Conservation (phyloP, 2,329 filamentous ascomycete genomes). For the Ophiosphaerella korrae region DNA sequence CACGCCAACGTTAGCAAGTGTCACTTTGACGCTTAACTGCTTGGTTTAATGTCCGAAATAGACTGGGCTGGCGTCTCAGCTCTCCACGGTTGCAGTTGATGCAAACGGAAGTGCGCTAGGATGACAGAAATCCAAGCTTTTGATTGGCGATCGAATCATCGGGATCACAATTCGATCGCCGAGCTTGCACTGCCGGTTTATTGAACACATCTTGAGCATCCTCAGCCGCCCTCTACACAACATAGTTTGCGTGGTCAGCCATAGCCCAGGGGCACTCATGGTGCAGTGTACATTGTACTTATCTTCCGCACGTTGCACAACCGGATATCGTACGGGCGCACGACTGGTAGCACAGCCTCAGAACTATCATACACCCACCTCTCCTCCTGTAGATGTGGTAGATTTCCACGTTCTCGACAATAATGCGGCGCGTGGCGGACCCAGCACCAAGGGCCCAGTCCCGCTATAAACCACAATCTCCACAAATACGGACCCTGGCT, state of each 20-base stretch:
- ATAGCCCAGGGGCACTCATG: neutral
- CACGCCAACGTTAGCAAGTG: too few relatives aligned
- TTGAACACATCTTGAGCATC: neutral
- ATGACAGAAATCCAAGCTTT: constrained; percentile 13
- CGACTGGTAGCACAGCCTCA: neutral
- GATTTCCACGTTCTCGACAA: too few relatives aligned
- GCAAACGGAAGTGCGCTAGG: neutral
- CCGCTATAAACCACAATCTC: too few relatives aligned
- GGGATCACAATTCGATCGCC: too few relatives aligned
- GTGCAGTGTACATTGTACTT: neutral
- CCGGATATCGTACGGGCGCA: neutral
- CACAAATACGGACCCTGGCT: neutral
- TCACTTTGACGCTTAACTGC: neutral
- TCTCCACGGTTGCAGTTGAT: constrained; percentile 18
- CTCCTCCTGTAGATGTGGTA: neutral
- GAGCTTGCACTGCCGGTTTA: too few relatives aligned
- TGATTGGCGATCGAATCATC: constrained; percentile 26
- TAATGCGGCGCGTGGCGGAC: neutral
- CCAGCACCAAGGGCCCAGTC: neutral
- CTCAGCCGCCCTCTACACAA: constrained; percentile 10
- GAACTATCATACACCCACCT: neutral
- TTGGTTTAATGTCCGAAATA: neutral
- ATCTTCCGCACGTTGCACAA: neutral
- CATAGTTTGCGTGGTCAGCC: neutral
- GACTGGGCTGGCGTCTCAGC: constrained; percentile 9